Evolutionary conservation across 306 rosid genomes (phyloP).

Genomic region (Mucuna pruriens): DNA sequence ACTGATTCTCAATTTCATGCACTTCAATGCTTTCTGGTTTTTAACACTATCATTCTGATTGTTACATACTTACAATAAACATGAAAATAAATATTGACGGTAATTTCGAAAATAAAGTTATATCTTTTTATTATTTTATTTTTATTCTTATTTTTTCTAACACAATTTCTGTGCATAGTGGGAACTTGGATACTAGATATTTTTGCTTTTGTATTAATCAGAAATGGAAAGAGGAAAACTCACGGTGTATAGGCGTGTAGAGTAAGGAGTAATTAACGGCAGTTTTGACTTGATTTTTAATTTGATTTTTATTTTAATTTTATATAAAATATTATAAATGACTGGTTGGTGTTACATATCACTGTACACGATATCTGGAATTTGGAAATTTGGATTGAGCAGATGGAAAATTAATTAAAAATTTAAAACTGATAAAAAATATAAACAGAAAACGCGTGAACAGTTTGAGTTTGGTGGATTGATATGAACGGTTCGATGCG

Average conservation of each 20-base stretch:
- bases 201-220: background rate
- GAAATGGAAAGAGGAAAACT: background rate
- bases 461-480: background rate
- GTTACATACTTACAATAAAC: no score
- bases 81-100: no score
- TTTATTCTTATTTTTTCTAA: background rate
- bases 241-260: background rate
- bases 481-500: background rate
- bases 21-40: background rate
- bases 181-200: background rate
- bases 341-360: background rate
- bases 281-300: background rate
- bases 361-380: background rate
- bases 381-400: background rate
- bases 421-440: background rate
- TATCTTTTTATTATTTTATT: no score
- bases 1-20: background rate
- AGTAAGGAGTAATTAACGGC: background rate
- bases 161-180: background rate
- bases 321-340: background rate
- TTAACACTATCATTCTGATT: no score
- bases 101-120: no score
- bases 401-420: background rate
- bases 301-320: background rate
- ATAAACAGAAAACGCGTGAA: constrained; percentile 46